These are phyloP conservation scores for Colletotrichum abscissum DNA, from an alignment of 2,329 filamentous ascomycete species.

Conservation along the genomic window DNA sequence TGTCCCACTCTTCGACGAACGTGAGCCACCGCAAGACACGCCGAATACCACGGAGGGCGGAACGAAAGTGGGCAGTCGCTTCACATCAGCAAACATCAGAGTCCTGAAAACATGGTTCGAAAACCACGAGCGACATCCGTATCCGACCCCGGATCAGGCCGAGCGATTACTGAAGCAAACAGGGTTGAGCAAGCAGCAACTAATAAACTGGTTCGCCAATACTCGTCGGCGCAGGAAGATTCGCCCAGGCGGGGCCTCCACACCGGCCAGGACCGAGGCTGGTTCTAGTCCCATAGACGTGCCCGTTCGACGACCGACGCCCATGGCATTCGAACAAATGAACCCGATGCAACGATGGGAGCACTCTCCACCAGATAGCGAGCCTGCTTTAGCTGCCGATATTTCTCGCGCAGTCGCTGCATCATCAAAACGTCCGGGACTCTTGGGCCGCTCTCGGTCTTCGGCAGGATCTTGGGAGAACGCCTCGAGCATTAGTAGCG, in stretches of 20 bases:
- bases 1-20: not conserved
- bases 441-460: constrained; percentile 31
- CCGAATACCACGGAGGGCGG: not conserved
- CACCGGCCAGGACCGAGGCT: constrained; percentile 54
- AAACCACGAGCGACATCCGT: constrained; percentile 70
- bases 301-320: constrained; percentile 54
- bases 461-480: constrained; percentile 40
- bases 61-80: constrained; percentile 13
- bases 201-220: constrained; percentile 79
- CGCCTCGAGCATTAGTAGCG: constrained; percentile 24
- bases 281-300: constrained; percentile 62
- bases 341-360: constrained; percentile 37
- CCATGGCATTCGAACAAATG: constrained; percentile 43
- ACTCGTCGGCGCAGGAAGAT: constrained; percentile 72
- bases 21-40: no score
- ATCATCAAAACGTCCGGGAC: constrained; percentile 19
- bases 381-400: constrained; percentile 37
- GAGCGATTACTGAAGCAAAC: constrained; percentile 68
- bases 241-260: constrained; percentile 61
- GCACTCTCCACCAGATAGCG: constrained; percentile 39
- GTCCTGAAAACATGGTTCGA: constrained; percentile 73
- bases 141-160: constrained; percentile 74
- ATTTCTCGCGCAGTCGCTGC: constrained; percentile 38
- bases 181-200: constrained; percentile 70
- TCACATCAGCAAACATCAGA: constrained; percentile 46